Conservation (phyloP, 148 eudicot genomes). For the Rhododendron williamsianum region DNA sequence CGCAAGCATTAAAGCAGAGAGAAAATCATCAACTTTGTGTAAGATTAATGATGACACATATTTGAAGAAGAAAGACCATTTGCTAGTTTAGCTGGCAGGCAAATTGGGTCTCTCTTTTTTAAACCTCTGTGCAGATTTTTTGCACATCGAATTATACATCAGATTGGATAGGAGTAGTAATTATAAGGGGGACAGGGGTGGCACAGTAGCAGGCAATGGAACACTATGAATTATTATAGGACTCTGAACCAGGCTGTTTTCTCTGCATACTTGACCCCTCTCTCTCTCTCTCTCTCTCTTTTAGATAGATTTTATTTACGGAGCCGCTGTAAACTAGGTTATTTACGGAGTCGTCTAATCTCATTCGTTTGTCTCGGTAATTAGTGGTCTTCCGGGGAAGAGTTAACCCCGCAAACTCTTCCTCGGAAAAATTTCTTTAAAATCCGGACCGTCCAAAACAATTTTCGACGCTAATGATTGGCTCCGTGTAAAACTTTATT, state of each 20-base stretch:
- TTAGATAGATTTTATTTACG: too few relatives aligned
- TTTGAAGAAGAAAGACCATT: not conserved
- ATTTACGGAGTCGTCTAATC: too few relatives aligned
- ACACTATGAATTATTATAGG: not conserved
- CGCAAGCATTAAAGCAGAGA: not conserved
- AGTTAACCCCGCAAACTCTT: too few relatives aligned
- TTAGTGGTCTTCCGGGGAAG: too few relatives aligned
- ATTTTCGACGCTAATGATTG: too few relatives aligned
- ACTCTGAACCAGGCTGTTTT: not conserved
- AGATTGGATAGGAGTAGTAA: not conserved
- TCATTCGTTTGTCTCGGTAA: too few relatives aligned
- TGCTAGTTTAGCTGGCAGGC: not conserved
- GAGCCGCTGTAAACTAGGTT: too few relatives aligned
- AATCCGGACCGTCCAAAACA: too few relatives aligned
- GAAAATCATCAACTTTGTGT: not conserved
- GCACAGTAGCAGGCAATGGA: not conserved
- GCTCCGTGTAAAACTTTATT: too few relatives aligned
- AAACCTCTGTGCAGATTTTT: not conserved
- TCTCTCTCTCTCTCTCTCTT: too few relatives aligned
- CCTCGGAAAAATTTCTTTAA: fast-evolving
- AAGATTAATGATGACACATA: not conserved
- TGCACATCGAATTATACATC: not conserved
- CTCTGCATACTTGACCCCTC: not conserved
- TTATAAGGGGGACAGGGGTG: not conserved
- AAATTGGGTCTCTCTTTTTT: not conserved